Evolutionary conservation across 805 yeast species (phyloP).

Genomic region (Lipomyces spencermartinsiae): DNA sequence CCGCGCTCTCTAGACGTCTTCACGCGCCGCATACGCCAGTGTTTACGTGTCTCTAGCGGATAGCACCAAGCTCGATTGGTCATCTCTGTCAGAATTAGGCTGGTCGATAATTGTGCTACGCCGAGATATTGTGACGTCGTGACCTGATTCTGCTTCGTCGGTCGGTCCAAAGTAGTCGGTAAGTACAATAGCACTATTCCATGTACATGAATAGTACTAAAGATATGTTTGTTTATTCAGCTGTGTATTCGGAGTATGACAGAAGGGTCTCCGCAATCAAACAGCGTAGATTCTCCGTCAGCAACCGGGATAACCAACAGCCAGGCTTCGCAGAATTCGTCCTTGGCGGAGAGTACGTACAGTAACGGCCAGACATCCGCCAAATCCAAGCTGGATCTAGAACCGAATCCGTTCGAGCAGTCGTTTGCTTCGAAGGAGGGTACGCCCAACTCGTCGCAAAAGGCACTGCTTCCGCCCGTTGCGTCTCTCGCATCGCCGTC

Average conservation of each 20-base stretch:
- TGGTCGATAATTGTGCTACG: neutral
- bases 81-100: slow-evolving; percentile 1
- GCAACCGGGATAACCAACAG: neutral
- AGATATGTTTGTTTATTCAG: neutral
- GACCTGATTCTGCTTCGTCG: neutral
- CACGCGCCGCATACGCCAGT: neutral
- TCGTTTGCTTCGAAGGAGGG: slow-evolving; percentile 74
- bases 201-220: neutral
- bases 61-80: slow-evolving; percentile 4
- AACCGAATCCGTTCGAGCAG: slow-evolving; percentile 94
- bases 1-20: slow-evolving; percentile 9
- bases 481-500: slow-evolving; percentile 39
- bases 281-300: slow-evolving; percentile 3
- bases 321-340: neutral
- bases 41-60: neutral
- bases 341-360: slow-evolving; percentile 2
- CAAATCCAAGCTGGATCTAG: slow-evolving; percentile 64
- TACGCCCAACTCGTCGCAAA: slow-evolving; percentile 25
- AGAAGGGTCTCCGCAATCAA: slow-evolving; percentile 10
- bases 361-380: slow-evolving; percentile 7
- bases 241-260: slow-evolving; percentile 2
- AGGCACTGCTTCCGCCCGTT: slow-evolving; percentile 38
- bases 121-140: slow-evolving; percentile 1
- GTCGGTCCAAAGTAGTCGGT: neutral
- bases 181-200: neutral